Base-by-base conservation (phyloP, 768 basidiomycete genomes). In the Leccinum arenicola region DNA sequence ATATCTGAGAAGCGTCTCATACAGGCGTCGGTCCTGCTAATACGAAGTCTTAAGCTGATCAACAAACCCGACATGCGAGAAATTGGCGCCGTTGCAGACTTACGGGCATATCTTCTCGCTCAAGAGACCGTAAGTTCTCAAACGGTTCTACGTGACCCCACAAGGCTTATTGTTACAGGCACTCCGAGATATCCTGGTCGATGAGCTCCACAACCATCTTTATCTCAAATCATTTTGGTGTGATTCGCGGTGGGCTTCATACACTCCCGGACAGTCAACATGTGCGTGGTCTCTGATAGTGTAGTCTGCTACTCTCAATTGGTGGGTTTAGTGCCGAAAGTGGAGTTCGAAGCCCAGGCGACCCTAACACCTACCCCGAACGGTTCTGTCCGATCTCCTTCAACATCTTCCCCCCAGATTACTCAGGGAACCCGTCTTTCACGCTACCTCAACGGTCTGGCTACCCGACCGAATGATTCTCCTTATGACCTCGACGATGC, bases 181-280 rank as follows among this genome's bases (percentile, higher is more conserved):
- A 11, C 75, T 99, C 48, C 82, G 91, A 50, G 97, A 98, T 63
- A 97, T 98, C 56, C 76, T 99, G 58, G 80, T 95, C 7, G 97
- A 99, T 64, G 97, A 99, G 68, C 80, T 99, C 12, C 95, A 98
- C 69, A 93, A 87, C 64, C 97, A 99, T 74, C 76, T 99, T n/a
- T 99, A 97, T 74, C 84, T 99, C 60, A 97, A 96, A 68, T 92
- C 90, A 1, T 96, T 94, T 72, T 97, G 95, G 86, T 95, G 93
- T 69, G 96, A 98, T 64, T 83, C 87, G 6, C 85, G 96, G 31
- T 99, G 97, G 97, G 79, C 85, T 17, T 75, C 90, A 1, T 98
- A 97, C 70, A 75, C 81, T 11, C 86, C 88, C 0, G 88, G 89
- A 55, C 97, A 98, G 70, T 82, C 85, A 56, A 73, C 75, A 11